Percentiles rank a stretch among this genome's conserved stretches.
phyloP scores from a whole-genome alignment of 495 filamentous ascomycete genomes.

The Evernia prunastri region DNA sequence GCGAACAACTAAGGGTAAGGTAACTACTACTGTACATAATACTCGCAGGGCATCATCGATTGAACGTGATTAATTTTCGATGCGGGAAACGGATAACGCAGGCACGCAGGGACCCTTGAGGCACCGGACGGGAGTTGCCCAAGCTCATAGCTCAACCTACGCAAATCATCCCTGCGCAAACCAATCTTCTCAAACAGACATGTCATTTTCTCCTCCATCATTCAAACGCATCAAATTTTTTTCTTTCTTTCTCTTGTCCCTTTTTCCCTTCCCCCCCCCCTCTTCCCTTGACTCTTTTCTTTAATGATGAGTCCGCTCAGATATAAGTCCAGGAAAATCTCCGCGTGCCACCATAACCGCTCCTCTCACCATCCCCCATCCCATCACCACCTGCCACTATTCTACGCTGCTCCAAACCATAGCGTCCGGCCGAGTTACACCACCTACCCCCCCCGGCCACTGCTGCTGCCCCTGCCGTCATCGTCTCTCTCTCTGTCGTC shows the following conservation, averaged over 20 bases:
- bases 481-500: not conserved
- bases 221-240: not conserved
- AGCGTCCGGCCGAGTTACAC: not conserved
- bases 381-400: too few relatives aligned
- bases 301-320: slow-evolving; percentile 8
- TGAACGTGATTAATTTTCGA: too few relatives aligned
- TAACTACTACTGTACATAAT: too few relatives aligned
- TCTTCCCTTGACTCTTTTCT: not conserved
- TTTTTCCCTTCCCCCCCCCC: too few relatives aligned
- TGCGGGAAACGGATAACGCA: not conserved
- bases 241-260: not conserved
- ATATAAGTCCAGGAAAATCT: not conserved
- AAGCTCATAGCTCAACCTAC: too few relatives aligned
- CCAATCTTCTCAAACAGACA: not conserved
- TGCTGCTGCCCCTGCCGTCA: not conserved
- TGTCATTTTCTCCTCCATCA: not conserved
- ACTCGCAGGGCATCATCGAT: not conserved
- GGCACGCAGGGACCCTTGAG: not conserved
- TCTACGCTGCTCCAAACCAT: not conserved
- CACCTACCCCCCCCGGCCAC: not conserved
- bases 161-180: not conserved
- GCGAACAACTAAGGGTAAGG: too few relatives aligned
- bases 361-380: not conserved
- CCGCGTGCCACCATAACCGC: slow-evolving; percentile 4
- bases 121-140: not conserved